Evolutionary conservation across 2,329 filamentous ascomycete species (phyloP).

Genomic region (Kalaharituber pfeilii): DNA sequence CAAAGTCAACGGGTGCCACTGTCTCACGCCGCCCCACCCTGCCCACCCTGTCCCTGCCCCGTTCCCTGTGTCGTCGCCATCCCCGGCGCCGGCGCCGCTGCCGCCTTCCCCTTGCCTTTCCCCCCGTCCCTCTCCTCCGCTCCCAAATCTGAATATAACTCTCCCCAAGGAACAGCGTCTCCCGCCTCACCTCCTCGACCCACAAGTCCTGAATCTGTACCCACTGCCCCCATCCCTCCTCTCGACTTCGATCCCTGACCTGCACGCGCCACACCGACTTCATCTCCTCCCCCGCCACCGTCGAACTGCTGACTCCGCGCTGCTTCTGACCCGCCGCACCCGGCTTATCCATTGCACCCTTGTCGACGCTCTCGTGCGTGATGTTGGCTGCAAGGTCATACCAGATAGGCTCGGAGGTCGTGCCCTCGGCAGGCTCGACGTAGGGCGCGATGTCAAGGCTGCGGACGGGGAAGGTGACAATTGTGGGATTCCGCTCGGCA

Average conservation of each 20-base stretch:
- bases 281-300: constrained; percentile 66
- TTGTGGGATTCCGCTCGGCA: constrained; percentile 87
- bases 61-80: no score
- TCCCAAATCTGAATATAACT: constrained; percentile 96
- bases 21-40: no score
- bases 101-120: not conserved
- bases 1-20: no score
- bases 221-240: constrained; percentile 73
- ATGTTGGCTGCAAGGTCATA: constrained; percentile 96
- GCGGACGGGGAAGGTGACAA: constrained; percentile 83
- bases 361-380: constrained; percentile 50
- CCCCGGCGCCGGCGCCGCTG: no score
- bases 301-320: constrained; percentile 37
- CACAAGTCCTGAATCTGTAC: constrained; percentile 85
- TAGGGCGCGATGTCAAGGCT: constrained; percentile 78
- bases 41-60: no score
- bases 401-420: constrained; percentile 64
- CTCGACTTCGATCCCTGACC: constrained; percentile 36
- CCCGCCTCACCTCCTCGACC: constrained; percentile 73
- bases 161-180: constrained; percentile 83
- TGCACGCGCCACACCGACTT: constrained; percentile 88
- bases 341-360: constrained; percentile 41
- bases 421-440: constrained; percentile 68
- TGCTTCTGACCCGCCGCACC: constrained; percentile 45
- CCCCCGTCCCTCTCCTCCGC: constrained; percentile 41